Evolutionary conservation across 208 protist genomes (phyloP).

Genomic region (Angomonas deanei): DNA sequence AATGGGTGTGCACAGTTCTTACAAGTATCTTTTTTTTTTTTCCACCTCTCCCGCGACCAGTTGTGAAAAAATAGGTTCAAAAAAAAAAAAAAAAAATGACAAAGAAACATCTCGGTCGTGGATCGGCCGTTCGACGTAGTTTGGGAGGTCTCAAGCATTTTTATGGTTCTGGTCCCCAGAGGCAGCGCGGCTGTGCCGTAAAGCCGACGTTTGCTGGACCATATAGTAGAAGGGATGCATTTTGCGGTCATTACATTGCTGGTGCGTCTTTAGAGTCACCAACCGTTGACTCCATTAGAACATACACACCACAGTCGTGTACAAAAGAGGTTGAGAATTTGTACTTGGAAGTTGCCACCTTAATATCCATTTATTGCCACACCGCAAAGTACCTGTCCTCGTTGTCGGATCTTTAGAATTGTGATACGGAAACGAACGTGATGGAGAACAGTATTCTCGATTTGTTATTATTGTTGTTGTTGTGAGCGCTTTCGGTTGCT

Average conservation of each 20-base stretch:
- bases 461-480: background rate
- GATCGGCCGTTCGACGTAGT: constrained; percentile 44
- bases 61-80: no score
- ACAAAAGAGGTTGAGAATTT: constrained; percentile 61
- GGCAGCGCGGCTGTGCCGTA: constrained; percentile 37
- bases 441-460: no score
- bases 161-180: constrained; percentile 50
- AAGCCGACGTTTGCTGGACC: constrained; percentile 47
- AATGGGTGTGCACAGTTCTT: no score
- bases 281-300: constrained; percentile 71
- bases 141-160: constrained; percentile 77
- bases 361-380: constrained; percentile 80
- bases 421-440: no score
- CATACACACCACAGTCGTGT: constrained; percentile 50
- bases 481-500: background rate
- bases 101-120: constrained; percentile 25
- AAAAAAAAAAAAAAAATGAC: constrained; percentile 15
- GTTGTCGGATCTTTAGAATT: constrained; percentile 24
- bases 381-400: constrained; percentile 50
- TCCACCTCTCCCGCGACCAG: no score
- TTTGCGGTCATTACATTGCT: constrained; percentile 59
- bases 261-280: constrained; percentile 61
- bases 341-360: constrained; percentile 61
- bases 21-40: no score
- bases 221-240: constrained; percentile 60